Evolutionary conservation across 805 yeast species (phyloP).

Genomic region (Candida adriatica): DNA sequence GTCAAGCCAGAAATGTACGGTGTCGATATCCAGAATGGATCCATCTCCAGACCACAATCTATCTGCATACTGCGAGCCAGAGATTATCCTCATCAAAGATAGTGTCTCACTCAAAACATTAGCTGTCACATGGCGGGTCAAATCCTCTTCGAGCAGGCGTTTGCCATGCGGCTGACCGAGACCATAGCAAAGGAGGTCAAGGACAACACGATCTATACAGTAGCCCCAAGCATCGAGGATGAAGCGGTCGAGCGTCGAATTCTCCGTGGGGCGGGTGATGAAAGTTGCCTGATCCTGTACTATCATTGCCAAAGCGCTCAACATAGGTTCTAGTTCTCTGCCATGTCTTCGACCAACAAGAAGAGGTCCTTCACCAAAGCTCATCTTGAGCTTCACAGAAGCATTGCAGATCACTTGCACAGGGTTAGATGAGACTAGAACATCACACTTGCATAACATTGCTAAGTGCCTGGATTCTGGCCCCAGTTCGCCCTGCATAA

Average conservation of each 20-base stretch:
- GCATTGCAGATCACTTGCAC: no score
- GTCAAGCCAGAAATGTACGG: neutral
- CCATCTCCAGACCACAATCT: neutral
- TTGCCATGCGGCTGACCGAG: neutral
- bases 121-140: neutral
- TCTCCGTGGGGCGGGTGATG: no score
- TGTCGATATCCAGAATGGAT: neutral
- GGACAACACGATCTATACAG: neutral
- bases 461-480: neutral
- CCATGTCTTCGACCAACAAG: no score
- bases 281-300: no score
- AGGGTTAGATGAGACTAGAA: neutral
- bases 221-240: neutral
- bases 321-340: no score
- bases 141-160: neutral
- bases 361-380: no score
- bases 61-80: neutral
- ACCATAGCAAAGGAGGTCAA: constrained; percentile 1
- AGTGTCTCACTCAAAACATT: constrained; percentile 4
- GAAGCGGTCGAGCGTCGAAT: neutral
- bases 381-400: no score
- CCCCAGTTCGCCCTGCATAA: neutral
- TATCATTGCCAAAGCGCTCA: no score
- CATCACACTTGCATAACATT: neutral
- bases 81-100: neutral